Conservation (phyloP, 2,329 filamentous ascomycete genomes). For the Didymella keratinophila region DNA sequence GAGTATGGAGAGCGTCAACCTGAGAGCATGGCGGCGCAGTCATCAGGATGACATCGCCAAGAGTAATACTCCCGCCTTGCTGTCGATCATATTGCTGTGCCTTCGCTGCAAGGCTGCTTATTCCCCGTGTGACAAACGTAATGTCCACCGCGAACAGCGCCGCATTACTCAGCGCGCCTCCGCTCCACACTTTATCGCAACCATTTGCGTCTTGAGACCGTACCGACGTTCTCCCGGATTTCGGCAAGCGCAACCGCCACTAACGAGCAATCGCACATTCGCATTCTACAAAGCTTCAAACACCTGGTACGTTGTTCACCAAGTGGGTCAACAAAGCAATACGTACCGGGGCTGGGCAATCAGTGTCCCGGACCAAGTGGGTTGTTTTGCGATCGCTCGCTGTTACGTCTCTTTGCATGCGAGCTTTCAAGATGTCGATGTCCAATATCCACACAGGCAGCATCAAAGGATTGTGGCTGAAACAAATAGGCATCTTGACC, state of each 20-base stretch:
- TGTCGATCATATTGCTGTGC: slow-evolving; percentile 14
- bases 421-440: neutral
- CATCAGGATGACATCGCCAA: neutral
- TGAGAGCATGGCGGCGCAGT: neutral
- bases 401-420: neutral
- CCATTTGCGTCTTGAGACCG: neutral
- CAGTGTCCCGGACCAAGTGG: neutral
- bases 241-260: slow-evolving; percentile 3
- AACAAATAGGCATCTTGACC: neutral
- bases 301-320: neutral
- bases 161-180: neutral
- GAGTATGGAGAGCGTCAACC: neutral
- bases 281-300: neutral
- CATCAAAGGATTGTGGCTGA: slow-evolving; percentile 7
- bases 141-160: neutral
- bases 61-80: neutral
- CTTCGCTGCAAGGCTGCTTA: slow-evolving; percentile 5
- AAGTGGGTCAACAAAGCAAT: neutral
- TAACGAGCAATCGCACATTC: neutral
- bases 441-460: neutral
- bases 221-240: neutral
- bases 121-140: neutral
- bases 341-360: neutral
- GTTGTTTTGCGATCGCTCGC: neutral
- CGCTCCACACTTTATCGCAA: neutral